These are phyloP conservation scores for Triticum dicoccoides DNA, from an alignment of 176 grass and related monocot species.

Conservation along the genomic window DNA sequence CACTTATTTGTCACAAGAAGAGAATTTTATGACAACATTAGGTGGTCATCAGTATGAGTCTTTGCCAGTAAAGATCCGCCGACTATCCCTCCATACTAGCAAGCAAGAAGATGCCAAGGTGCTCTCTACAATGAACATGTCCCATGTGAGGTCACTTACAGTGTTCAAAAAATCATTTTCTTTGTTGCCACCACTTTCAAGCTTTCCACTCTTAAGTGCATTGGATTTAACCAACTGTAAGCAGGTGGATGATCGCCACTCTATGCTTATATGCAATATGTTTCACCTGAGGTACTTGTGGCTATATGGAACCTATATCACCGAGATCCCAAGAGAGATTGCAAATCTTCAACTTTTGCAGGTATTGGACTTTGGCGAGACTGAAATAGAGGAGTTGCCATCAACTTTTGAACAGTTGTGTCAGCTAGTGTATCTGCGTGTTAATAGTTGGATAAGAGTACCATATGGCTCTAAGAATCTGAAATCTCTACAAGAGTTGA, in stretches of 20 bases:
- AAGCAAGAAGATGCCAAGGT: not conserved
- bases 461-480: not conserved
- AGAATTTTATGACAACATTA: conserved; percentile 3
- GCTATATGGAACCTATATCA: fast-evolving
- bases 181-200: not conserved
- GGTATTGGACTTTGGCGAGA: not conserved
- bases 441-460: fast-evolving
- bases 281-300: not conserved
- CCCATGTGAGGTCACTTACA: not conserved
- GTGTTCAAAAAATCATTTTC: fast-evolving
- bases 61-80: not conserved
- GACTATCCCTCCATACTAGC: not conserved
- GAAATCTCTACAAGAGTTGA: not conserved
- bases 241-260: not conserved
- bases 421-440: not conserved
- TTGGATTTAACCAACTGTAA: not conserved
- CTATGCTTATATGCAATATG: not conserved
- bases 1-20: conserved; percentile 9
- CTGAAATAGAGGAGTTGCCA: fast-evolving
- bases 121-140: not conserved
- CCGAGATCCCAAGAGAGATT: not conserved
- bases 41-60: not conserved
- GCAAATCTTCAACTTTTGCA: not conserved
- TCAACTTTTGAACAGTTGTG: not conserved
- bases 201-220: not conserved